These are phyloP conservation scores for Chlorella variabilis DNA, from an alignment of 163 green algal species.

Conservation along the genomic window DNA sequence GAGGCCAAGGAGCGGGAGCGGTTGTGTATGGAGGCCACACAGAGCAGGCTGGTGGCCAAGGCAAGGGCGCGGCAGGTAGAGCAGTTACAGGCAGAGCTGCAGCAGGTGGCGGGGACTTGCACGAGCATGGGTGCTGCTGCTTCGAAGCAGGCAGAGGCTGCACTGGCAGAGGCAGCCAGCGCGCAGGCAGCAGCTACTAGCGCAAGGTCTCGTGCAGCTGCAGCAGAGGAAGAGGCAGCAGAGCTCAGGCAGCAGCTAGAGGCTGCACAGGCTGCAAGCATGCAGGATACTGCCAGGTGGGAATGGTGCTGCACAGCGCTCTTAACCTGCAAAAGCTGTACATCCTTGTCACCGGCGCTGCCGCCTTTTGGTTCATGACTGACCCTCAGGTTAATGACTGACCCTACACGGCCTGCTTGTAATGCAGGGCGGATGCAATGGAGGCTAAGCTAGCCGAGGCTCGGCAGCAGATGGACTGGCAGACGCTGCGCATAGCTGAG, in stretches of 20 bases:
- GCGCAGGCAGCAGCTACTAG: neutral
- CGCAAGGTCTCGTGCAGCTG: neutral
- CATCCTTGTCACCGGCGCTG: no score
- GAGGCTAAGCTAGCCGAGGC: conserved; percentile 33
- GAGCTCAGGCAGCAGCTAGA: conserved; percentile 24
- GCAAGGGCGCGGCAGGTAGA: conserved; percentile 42
- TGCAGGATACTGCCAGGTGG: neutral
- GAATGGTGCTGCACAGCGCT: neutral
- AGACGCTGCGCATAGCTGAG: conserved; percentile 40
- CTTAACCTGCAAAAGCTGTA: no score
- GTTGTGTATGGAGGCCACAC: conserved; percentile 42
- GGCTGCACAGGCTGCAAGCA: neutral
- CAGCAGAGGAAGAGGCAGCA: conserved; percentile 12
- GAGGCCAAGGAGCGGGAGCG: conserved; percentile 42
- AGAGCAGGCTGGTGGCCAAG: conserved; percentile 43
- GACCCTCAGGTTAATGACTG: no score
- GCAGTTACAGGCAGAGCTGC: conserved; percentile 28
- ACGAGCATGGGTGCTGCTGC: neutral
- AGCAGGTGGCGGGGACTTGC: neutral
- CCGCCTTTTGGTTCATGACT: no score
- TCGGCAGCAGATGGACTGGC: conserved; percentile 48
- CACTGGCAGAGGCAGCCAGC: neutral
- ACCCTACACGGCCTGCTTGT: no score
- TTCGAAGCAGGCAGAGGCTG: neutral
- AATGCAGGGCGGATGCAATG: neutral